Evolutionary conservation across 352 stramenopile genomes (phyloP), one percentile per base, ranked within the genome.

Genomic region (Globisporangium viniferum): DNA sequence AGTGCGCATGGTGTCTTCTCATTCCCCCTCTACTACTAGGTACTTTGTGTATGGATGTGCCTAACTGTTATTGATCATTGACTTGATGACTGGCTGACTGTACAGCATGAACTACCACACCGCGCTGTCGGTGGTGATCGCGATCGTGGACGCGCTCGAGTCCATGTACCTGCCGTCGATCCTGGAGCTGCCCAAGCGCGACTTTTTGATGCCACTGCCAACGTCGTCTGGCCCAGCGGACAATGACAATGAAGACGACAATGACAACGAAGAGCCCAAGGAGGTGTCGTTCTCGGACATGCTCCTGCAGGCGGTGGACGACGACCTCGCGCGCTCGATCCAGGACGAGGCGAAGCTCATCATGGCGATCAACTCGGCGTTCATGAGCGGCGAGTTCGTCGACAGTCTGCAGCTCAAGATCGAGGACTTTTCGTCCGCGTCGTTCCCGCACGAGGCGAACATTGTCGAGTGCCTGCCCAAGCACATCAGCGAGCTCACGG

Each of bases 351-450:
- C 86, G 35, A 89, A 88, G 51, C 80, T 92, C 29, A 84, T 95
- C 66, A 93, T 95, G 86, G 90, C 88, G n/a, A 92, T 95, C 67
- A 94, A 94, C 69, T 94, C 88, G 58, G 76, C 88, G 5, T 91
- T 85, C 63, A 83, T 92, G 77, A 94, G 88, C 62, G 81, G 82
- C 20, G 79, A 91, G 56, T 93, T 94, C 69, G 74, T 93, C 46
- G 75, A 79, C 31, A 77, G 66, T 14, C 68, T 95, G 12, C 73
- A 90, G 53, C 67, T 66, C 44, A 90, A 89, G 67, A 82, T 95
- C 55, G 66, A 79, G 36, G 81, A 85, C 8, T 85, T 81, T 53
- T 90, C 80, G 7, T 27, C 49, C 0, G 59, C 55, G 3, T 74
- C 66, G 18, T 93, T 94, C 59, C 79, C 84, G 2, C 60, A 71